These are phyloP conservation scores for Fistulifera pelliculosa DNA, from an alignment of 108 stramenopile genomes.

Conservation along the genomic window DNA sequence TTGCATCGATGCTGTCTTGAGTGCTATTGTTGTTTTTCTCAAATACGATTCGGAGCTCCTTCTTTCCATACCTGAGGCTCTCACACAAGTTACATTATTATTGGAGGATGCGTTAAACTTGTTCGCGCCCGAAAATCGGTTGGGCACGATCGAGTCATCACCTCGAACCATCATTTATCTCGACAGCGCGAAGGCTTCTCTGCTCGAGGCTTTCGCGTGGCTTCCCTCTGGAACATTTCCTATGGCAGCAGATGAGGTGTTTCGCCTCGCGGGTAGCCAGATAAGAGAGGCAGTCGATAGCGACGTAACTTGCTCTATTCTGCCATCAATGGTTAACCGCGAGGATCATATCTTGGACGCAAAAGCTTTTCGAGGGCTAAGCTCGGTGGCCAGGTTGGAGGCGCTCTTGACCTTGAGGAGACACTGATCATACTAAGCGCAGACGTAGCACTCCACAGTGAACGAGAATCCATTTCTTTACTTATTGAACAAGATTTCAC, in stretches of 20 bases:
- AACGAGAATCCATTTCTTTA: conserved; percentile 63
- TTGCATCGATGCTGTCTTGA: conserved; percentile 57
- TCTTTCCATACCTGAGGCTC: conserved; percentile 72
- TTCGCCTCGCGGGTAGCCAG: conserved; percentile 58
- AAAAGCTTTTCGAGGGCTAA: conserved; percentile 43
- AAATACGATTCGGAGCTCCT: conserved; percentile 66
- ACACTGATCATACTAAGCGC: conserved; percentile 42
- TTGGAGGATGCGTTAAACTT: conserved; percentile 67
- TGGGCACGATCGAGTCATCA: conserved; percentile 34
- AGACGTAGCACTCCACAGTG: conserved; percentile 43
- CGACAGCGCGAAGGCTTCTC: conserved; percentile 65
- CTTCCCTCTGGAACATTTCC: conserved; percentile 83
- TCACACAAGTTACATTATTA: conserved; percentile 50
- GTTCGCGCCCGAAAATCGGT: conserved; percentile 45
- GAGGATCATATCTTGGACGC: conserved; percentile 70
- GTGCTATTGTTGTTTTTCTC: conserved; percentile 64
- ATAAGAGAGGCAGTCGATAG: conserved; percentile 51
- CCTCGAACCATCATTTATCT: conserved; percentile 37
- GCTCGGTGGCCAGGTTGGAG: conserved; percentile 49
- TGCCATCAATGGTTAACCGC: conserved; percentile 44
- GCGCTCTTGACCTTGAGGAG: conserved; percentile 44
- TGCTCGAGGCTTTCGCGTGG: conserved; percentile 86
- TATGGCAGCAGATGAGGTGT: conserved; percentile 70
- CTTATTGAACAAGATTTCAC: conserved; percentile 3
- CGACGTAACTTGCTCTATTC: conserved; percentile 59